Evolutionary conservation across 371 early-diverging fungal species (phyloP).

Genomic region (Rhizopus arrhizus): DNA sequence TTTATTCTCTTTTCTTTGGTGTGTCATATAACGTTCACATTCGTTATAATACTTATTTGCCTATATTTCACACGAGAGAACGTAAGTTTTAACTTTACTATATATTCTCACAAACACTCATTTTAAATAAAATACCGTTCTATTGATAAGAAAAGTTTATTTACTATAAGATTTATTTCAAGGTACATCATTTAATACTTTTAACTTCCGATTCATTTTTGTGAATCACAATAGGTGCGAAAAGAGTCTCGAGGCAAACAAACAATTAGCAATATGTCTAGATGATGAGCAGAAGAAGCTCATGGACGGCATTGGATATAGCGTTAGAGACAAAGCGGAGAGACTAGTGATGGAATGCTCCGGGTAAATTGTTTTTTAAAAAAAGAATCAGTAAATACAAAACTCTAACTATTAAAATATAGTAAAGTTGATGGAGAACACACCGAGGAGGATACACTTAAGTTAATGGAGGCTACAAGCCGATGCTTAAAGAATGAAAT

Average conservation of each 20-base stretch:
- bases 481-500: slow-evolving; percentile 22
- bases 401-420: slow-evolving; percentile 12
- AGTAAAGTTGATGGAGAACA: slow-evolving; percentile 17
- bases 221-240: slow-evolving; percentile 17
- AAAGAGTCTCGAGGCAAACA: slow-evolving; percentile 12
- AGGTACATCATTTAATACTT: too few species aligned
- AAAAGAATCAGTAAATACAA: slow-evolving; percentile 3
- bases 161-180: too few species aligned
- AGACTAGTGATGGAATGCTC: slow-evolving; percentile 18
- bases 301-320: slow-evolving; percentile 24
- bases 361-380: slow-evolving; percentile 19
- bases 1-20: too few species aligned
- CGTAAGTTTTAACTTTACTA: too few species aligned
- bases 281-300: slow-evolving; percentile 15
- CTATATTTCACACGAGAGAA: too few species aligned
- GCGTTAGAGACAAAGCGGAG: slow-evolving; percentile 11
- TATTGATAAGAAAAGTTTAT: too few species aligned
- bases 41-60: too few species aligned
- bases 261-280: slow-evolving; percentile 17
- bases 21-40: too few species aligned
- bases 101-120: too few species aligned
- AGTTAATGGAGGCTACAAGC: slow-evolving; percentile 24
- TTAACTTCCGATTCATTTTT: too few species aligned
- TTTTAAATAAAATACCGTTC: too few species aligned
- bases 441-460: slow-evolving; percentile 24